A percentile compares a stretch with the other conserved stretches of the same genome.
Evolutionary conservation across 441 rosid genomes (phyloP).

Genomic region (Jatropha podagrica): DNA sequence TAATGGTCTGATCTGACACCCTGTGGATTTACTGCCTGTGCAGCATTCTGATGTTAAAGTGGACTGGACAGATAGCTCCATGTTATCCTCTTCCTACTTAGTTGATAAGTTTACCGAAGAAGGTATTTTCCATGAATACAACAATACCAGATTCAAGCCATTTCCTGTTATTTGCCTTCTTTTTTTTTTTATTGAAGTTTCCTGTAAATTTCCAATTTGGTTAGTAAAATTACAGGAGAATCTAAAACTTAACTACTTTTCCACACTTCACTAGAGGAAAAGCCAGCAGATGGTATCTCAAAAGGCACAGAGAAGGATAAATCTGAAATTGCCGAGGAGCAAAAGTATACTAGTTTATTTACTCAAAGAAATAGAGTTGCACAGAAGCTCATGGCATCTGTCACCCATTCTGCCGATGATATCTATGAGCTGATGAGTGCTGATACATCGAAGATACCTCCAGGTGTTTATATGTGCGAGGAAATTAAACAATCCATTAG

Average conservation of each 20-base stretch:
- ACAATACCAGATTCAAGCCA: neutral
- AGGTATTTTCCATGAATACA: constrained; percentile 23
- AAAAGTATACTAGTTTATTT: no score
- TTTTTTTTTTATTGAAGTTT: neutral
- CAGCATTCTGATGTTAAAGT: constrained; percentile 24
- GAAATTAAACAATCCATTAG: constrained; percentile 11
- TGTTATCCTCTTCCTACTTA: constrained; percentile 17
- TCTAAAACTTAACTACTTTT: constrained; percentile 2
- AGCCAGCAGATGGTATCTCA: constrained; percentile 11
- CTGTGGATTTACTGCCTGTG: neutral
- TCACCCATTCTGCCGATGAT: neutral
- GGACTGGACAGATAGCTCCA: constrained; percentile 6
- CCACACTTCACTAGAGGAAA: constrained; percentile 18
- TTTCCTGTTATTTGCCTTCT: neutral
- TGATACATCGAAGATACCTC: constrained; percentile 9
- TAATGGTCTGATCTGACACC: constrained; percentile 7
- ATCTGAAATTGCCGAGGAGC: constrained; percentile 2
- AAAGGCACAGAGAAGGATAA: neutral
- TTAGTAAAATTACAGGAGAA: neutral
- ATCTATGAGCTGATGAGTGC: constrained; percentile 10
- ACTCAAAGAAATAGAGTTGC: neutral
- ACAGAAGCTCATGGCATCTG: neutral
- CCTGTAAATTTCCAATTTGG: neutral
- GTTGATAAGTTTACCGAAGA: constrained; percentile 18
- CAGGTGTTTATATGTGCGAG: neutral